Evolutionary conservation across 495 filamentous ascomycete genomes (phyloP).

Genomic region (Clavariopsis aquatica): DNA sequence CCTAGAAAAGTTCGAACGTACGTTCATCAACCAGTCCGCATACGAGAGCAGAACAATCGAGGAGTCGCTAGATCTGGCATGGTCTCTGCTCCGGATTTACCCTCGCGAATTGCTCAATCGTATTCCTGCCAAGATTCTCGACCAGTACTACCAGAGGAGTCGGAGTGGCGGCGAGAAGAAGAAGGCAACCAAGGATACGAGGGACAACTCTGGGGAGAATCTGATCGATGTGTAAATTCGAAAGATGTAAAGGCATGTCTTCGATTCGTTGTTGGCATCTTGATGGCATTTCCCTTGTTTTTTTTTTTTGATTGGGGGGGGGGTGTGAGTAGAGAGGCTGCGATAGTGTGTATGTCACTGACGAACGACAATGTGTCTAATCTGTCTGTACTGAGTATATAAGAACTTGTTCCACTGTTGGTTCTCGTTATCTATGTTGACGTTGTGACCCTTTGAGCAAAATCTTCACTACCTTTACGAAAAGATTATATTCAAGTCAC

Average conservation of each 20-base stretch:
- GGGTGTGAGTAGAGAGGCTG: not conserved
- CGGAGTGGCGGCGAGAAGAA: slow-evolving; percentile 57
- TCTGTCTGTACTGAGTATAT: slow-evolving; percentile 25
- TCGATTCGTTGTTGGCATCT: not conserved
- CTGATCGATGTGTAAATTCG: slow-evolving; percentile 44
- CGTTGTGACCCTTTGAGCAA: no score
- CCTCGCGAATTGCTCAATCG: slow-evolving; percentile 96
- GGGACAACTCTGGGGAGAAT: slow-evolving; percentile 61
- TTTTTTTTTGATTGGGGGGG: no score
- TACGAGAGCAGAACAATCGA: slow-evolving; percentile 89
- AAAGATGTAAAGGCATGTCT: not conserved
- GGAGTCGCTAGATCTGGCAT: slow-evolving; percentile 92
- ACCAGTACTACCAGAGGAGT: slow-evolving; percentile 85
- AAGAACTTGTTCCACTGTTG: slow-evolving; percentile 9
- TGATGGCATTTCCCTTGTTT: not conserved
- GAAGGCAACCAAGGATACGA: slow-evolving; percentile 63
- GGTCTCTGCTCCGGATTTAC: slow-evolving; percentile 93
- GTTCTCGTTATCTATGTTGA: not conserved
- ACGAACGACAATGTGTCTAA: not conserved
- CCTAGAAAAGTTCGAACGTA: slow-evolving; percentile 94
- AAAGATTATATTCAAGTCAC: no score
- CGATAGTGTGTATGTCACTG: not conserved
- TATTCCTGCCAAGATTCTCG: slow-evolving; percentile 88
- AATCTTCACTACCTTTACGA: no score
- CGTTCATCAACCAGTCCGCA: slow-evolving; percentile 86